These are phyloP conservation scores for Nicotiana sylvestris DNA, from an alignment of 257 asterid genomes.

Conservation along the genomic window DNA sequence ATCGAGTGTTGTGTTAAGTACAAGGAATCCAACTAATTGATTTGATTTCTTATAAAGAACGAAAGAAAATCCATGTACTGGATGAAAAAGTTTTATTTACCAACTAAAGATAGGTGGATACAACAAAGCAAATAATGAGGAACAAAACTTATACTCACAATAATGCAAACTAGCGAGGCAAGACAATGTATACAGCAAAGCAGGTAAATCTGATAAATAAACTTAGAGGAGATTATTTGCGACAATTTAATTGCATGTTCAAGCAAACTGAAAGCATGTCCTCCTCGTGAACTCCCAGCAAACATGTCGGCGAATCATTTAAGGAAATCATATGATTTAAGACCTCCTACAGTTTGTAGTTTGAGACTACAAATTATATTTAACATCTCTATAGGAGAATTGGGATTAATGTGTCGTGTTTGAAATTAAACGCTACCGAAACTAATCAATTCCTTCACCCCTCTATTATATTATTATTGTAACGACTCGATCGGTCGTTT, in stretches of 20 bases:
- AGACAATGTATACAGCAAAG: no score
- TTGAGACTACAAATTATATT: no score
- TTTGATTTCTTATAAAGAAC: not conserved
- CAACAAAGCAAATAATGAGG: not conserved
- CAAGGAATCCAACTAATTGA: not conserved
- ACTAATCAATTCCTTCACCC: no score
- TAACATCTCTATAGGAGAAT: no score
- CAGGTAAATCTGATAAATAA: no score
- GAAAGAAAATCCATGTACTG: not conserved
- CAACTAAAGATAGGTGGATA: not conserved
- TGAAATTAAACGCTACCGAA: no score
- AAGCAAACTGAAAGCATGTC: not conserved
- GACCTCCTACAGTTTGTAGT: no score
- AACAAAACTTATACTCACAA: not conserved
- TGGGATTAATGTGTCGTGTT: no score
- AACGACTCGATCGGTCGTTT: no score
- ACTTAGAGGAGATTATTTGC: no score
- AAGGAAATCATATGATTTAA: not conserved
- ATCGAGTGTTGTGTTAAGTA: not conserved
- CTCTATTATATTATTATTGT: no score
- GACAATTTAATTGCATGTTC: no score
- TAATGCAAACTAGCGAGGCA: not conserved
- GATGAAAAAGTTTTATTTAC: not conserved
- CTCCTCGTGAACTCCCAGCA: not conserved
- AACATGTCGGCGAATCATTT: not conserved